Evolutionary conservation across 2,329 filamentous ascomycete species (phyloP).

Genomic region (Colletotrichum destructivum): DNA sequence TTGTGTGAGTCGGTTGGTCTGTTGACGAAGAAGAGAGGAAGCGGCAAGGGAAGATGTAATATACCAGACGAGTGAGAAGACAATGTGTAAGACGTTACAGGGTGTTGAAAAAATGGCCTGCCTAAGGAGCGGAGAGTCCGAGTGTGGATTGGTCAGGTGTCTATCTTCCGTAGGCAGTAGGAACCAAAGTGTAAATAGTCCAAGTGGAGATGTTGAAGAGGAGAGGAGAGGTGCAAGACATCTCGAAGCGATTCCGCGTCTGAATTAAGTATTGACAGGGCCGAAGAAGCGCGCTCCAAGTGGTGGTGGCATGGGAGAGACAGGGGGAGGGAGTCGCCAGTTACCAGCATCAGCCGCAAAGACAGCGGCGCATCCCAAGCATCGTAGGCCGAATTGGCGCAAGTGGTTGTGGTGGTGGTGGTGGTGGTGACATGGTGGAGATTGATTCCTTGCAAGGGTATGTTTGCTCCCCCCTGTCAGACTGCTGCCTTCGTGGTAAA

Average conservation of each 20-base stretch:
- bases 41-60: constrained; percentile 30
- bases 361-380: constrained; percentile 22
- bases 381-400: constrained; percentile 5
- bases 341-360: constrained; percentile 25
- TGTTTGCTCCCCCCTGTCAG: constrained; percentile 25
- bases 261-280: constrained; percentile 37
- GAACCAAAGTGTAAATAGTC: constrained; percentile 36
- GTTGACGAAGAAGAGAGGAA: background rate
- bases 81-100: constrained; percentile 12
- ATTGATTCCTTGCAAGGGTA: constrained; percentile 33
- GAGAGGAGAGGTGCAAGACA: constrained; percentile 13
- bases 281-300: constrained; percentile 15
- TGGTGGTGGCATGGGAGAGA: constrained; percentile 7
- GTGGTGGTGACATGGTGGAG: constrained; percentile 31
- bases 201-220: constrained; percentile 29
- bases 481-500: constrained; percentile 29
- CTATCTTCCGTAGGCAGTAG: constrained; percentile 11
- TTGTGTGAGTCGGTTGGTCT: constrained; percentile 33
- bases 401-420: too few species aligned
- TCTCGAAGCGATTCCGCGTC: constrained; percentile 25
- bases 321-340: background rate
- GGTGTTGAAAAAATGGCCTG: constrained; percentile 16
- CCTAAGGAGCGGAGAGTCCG: constrained; percentile 19
- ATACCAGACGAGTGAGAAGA: constrained; percentile 24
- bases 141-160: constrained; percentile 27